These are phyloP conservation scores for Rhodotorula sp. DNA, from an alignment of 1,284 basidiomycete genomes.

Conservation along the genomic window DNA sequence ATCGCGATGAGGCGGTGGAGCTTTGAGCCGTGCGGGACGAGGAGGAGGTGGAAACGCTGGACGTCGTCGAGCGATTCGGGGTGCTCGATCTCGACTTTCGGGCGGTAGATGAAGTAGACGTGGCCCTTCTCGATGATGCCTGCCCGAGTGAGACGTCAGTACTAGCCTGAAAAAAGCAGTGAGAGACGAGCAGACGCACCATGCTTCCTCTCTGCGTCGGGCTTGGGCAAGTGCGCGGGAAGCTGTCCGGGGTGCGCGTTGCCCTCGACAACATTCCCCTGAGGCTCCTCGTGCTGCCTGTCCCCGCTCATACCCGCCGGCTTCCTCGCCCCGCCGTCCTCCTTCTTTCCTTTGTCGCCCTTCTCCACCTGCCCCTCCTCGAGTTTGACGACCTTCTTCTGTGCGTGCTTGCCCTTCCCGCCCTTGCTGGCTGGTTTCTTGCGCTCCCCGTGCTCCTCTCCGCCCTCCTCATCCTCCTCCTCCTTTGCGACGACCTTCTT, in stretches of 20 bases:
- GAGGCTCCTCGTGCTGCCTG: slow-evolving; percentile 1
- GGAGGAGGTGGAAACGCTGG: slow-evolving; percentile 61
- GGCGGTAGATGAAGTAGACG: slow-evolving; percentile 68
- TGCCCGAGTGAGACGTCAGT: background rate
- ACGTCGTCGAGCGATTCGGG: slow-evolving; percentile 62
- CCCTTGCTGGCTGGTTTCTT: slow-evolving; percentile 4
- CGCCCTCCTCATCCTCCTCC: background rate
- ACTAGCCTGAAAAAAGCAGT: no score
- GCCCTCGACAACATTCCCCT: background rate
- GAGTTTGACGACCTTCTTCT: background rate
- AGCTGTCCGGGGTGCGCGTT: slow-evolving; percentile 18
- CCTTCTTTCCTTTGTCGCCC: slow-evolving; percentile 8
- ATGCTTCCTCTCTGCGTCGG: slow-evolving; percentile 29
- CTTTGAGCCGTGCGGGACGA: slow-evolving; percentile 58
- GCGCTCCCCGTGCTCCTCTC: slow-evolving; percentile 7
- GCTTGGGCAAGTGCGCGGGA: slow-evolving; percentile 7
- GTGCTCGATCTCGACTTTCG: slow-evolving; percentile 61
- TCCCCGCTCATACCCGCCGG: slow-evolving; percentile 9
- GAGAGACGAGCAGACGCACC: slow-evolving; percentile 9
- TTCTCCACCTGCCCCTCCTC: slow-evolving; percentile 6
- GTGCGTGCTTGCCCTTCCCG: background rate
- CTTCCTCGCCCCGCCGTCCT: background rate
- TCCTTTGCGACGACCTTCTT: slow-evolving; percentile 16
- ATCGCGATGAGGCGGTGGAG: slow-evolving; percentile 60
- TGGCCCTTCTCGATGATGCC: slow-evolving; percentile 49